Evolutionary conservation across 371 early-diverging fungal genomes (phyloP).

Genomic region (Umbelopsis sp.): DNA sequence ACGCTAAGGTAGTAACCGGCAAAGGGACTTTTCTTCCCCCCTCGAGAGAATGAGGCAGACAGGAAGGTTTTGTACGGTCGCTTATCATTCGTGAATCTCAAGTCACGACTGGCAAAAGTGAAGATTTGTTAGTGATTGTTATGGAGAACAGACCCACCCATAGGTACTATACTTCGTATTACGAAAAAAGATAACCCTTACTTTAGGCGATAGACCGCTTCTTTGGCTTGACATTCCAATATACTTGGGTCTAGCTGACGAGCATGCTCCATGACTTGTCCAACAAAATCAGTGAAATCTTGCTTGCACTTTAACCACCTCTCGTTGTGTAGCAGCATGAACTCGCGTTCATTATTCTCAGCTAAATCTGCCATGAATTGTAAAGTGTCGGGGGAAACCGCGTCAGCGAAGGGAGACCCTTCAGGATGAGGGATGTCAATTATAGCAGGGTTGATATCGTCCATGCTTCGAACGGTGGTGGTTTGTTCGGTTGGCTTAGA

Average conservation of each 20-base stretch:
- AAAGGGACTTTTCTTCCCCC: slow-evolving; percentile 50
- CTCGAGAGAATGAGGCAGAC: slow-evolving; percentile 50
- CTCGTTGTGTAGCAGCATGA: slow-evolving; percentile 46
- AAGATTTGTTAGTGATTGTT: background rate
- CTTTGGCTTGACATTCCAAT: slow-evolving; percentile 47
- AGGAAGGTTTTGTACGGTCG: slow-evolving; percentile 57
- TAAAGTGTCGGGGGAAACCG: slow-evolving; percentile 52
- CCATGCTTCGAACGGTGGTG: slow-evolving; percentile 23
- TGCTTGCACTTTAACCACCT: slow-evolving; percentile 40
- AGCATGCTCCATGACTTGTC: slow-evolving; percentile 44
- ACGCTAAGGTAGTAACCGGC: slow-evolving; percentile 56
- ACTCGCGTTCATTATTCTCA: slow-evolving; percentile 58
- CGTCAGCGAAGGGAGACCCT: slow-evolving; percentile 55
- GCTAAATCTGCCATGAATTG: slow-evolving; percentile 53
- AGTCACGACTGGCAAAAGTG: slow-evolving; percentile 44
- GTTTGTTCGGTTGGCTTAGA: slow-evolving; percentile 27
- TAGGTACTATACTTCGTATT: too few species aligned
- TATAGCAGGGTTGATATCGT: slow-evolving; percentile 30
- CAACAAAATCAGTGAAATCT: slow-evolving; percentile 60
- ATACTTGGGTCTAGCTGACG: slow-evolving; percentile 51
- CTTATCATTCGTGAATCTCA: slow-evolving; percentile 62
- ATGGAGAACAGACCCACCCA: too few species aligned
- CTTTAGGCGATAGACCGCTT: slow-evolving; percentile 56
- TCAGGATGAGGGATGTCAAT: slow-evolving; percentile 47
- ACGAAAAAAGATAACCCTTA: slow-evolving; percentile 20